These are phyloP conservation scores for Candida silvicultrix DNA, from an alignment of 805 yeast species.

Conservation along the genomic window DNA sequence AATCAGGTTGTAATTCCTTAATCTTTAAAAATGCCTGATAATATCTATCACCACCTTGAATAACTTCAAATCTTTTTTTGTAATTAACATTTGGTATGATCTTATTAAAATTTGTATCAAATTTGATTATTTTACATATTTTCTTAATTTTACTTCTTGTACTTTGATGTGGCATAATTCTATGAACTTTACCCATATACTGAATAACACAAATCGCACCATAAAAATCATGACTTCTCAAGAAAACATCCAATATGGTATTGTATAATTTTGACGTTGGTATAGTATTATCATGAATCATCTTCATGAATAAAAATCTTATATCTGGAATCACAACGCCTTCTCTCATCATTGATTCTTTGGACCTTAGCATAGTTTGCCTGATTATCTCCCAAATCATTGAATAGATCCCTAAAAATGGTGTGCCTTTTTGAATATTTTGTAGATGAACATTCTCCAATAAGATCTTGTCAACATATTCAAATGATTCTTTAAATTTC, in stretches of 20 bases:
- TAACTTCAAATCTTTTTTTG: constrained; percentile 2
- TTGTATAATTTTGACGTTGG: constrained; percentile 16
- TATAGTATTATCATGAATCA: constrained; percentile 18
- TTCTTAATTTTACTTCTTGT: neutral
- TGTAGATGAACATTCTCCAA: constrained; percentile 12
- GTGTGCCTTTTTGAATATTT: constrained; percentile 1
- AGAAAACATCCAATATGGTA: constrained; percentile 12
- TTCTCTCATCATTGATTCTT: neutral
- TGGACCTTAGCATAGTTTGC: constrained; percentile 10
- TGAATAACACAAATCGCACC: constrained; percentile 17
- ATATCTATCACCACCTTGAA: neutral
- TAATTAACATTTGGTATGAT: neutral
- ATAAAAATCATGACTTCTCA: constrained; percentile 9
- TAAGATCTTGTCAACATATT: constrained; percentile 26
- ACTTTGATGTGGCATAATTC: constrained; percentile 5
- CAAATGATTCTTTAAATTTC: constrained; percentile 25
- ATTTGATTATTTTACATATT: neutral
- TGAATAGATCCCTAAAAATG: constrained; percentile 20
- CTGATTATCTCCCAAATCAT: constrained; percentile 26
- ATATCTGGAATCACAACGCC: constrained; percentile 10
- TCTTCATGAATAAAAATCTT: constrained; percentile 17
- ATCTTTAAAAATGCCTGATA: neutral
- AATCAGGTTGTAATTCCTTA: constrained; percentile 1
- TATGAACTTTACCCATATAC: constrained; percentile 16
- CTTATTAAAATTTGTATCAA: no score